Evolutionary conservation across 2,329 filamentous ascomycete species (phyloP).

Genomic region (Colletotrichum noveboracense): DNA sequence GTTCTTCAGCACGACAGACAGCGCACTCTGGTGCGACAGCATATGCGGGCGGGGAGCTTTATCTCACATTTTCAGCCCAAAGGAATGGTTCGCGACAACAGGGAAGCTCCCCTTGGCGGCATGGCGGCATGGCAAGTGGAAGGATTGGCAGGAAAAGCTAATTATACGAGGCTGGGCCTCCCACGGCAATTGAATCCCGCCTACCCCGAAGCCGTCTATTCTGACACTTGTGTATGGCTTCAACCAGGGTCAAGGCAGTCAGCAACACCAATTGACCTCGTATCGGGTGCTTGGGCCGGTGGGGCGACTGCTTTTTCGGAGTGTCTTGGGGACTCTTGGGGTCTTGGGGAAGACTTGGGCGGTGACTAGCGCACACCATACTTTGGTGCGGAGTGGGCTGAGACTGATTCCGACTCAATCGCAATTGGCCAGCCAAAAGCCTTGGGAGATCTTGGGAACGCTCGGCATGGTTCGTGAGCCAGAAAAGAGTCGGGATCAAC

Average conservation of each 20-base stretch:
- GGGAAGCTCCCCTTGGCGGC: not conserved
- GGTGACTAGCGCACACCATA: not conserved
- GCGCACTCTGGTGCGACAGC: not conserved
- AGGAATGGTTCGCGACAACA: not conserved
- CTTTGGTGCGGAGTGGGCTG: not conserved
- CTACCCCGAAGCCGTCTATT: not conserved
- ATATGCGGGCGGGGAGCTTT: not conserved
- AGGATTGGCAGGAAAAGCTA: not conserved
- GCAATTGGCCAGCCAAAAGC: not conserved
- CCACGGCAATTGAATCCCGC: not conserved
- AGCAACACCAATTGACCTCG: slow-evolving; percentile 1
- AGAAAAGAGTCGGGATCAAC: not conserved
- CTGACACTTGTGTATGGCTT: not conserved
- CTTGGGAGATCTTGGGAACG: not conserved
- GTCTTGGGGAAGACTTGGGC: slow-evolving; percentile 2
- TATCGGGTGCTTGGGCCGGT: not conserved
- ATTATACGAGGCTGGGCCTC: not conserved
- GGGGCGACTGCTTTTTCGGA: not conserved
- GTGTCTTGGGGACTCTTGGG: slow-evolving; percentile 4
- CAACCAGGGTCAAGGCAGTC: not conserved
- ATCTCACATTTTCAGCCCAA: not conserved
- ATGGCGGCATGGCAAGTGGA: not conserved
- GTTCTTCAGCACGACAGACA: not conserved
- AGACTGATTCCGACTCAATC: not conserved
- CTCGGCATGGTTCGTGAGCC: not conserved